Percentiles rank a stretch among this genome's conserved stretches.
Evolutionary conservation across 179 eudicot genomes (phyloP).

Genomic region (Corrigiola litoralis): DNA sequence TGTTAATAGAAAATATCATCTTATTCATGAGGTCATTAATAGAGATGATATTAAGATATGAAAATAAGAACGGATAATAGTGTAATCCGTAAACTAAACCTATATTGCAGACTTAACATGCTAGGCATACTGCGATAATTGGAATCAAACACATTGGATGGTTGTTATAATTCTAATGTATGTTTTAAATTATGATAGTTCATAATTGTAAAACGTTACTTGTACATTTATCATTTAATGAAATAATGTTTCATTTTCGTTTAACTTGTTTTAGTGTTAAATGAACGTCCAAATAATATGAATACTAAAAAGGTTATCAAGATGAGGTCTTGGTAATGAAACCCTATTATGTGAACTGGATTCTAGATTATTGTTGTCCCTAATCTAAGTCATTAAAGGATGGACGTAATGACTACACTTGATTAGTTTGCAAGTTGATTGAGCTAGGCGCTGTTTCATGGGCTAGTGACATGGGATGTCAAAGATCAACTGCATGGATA

Average conservation of each 20-base stretch:
- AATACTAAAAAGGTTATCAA: background rate
- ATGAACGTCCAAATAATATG: background rate
- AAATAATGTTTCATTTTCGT: background rate
- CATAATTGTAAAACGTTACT: background rate
- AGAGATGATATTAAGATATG: background rate
- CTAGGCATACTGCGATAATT: too few relatives aligned
- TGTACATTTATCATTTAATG: background rate
- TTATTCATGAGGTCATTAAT: background rate
- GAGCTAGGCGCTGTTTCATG: background rate
- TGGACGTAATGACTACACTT: too few relatives aligned
- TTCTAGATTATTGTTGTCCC: too few relatives aligned
- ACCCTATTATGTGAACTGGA: background rate
- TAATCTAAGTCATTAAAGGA: background rate
- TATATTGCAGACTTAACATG: too few relatives aligned
- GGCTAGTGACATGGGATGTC: background rate
- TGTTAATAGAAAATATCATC: background rate
- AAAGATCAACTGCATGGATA: background rate
- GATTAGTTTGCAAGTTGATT: background rate
- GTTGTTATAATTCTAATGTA: background rate
- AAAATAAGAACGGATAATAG: background rate
- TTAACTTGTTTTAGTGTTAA: background rate
- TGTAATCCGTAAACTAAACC: too few relatives aligned
- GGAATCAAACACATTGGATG: too few relatives aligned
- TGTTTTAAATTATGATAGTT: background rate
- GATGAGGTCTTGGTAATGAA: background rate